Percentiles rank a stretch among this genome's conserved stretches.
These are phyloP conservation scores for Ophiosphaerella korrae DNA, from an alignment of 2,329 filamentous ascomycete species.

Conservation along the genomic window DNA sequence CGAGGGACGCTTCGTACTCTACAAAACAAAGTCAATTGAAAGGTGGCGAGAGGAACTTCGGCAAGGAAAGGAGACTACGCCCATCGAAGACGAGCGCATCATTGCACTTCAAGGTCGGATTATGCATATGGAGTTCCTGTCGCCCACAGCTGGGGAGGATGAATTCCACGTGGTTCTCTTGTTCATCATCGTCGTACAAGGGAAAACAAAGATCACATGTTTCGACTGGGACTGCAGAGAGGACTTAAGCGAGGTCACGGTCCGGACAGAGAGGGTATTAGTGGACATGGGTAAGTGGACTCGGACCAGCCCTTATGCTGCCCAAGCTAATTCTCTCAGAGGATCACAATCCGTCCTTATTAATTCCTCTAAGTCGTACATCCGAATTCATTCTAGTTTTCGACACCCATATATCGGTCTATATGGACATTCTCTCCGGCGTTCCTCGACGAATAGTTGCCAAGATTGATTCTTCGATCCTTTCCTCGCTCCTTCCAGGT, in stretches of 20 bases:
- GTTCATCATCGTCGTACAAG: conserved; percentile 58
- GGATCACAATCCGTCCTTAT: conserved; percentile 43
- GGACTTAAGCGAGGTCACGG: conserved; percentile 31
- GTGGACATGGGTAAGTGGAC: conserved; percentile 32
- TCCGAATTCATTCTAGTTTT: conserved; percentile 50
- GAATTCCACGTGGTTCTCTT: conserved; percentile 78
- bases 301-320: not conserved
- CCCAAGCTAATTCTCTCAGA: conserved; percentile 31
- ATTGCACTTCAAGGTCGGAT: conserved; percentile 68
- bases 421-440: conserved; percentile 50
- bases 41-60: conserved; percentile 55
- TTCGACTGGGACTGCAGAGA: conserved; percentile 60
- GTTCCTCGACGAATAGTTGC: conserved; percentile 27
- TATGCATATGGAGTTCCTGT: conserved; percentile 84
- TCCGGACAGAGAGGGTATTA: conserved; percentile 31
- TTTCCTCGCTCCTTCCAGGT: conserved; percentile 52
- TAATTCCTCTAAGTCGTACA: conserved; percentile 49
- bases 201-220: conserved; percentile 54
- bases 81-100: conserved; percentile 61
- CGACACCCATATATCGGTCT: conserved; percentile 44
- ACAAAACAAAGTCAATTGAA: conserved; percentile 66
- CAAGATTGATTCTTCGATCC: conserved; percentile 36
- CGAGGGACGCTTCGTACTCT: conserved; percentile 73
- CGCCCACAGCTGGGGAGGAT: conserved; percentile 68
- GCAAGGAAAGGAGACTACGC: conserved; percentile 54